phyloP scores from a whole-genome alignment of 768 basidiomycete genomes.

The Kwoniella botswanensis region DNA sequence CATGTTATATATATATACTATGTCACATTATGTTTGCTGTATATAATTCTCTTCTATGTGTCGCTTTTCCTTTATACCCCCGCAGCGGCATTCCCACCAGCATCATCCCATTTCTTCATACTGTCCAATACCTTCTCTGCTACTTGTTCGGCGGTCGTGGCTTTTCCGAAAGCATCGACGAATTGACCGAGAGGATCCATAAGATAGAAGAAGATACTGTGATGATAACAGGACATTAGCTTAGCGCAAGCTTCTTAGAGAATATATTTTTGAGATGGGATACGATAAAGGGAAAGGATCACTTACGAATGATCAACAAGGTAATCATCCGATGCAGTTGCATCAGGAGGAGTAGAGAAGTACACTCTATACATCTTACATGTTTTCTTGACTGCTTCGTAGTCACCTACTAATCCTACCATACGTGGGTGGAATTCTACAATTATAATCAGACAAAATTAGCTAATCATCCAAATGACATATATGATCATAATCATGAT shows the following conservation, averaged over 20 bases:
- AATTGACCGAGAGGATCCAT: constrained; percentile 96
- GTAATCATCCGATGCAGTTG: constrained; percentile 82
- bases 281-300: neutral
- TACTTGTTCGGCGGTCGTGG: constrained; percentile 71
- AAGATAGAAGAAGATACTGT: constrained; percentile 92
- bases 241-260: no score
- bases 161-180: constrained; percentile 95
- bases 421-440: constrained; percentile 90
- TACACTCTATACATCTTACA: constrained; percentile 98
- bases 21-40: neutral
- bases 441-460: constrained; percentile 40
- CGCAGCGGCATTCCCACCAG: constrained; percentile 48
- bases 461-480: neutral
- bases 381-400: constrained; percentile 77
- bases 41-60: neutral
- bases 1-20: constrained; percentile 3
- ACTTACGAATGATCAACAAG: constrained; percentile 75
- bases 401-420: constrained; percentile 85
- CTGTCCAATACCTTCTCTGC: constrained; percentile 58
- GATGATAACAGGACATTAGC: constrained; percentile 46
- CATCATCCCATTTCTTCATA: constrained; percentile 58
- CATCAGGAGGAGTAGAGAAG: constrained; percentile 86
- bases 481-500: no score
- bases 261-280: no score
- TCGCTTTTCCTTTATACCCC: constrained; percentile 26